These are phyloP conservation scores for Agaricus sinodeliciosus DNA, from an alignment of 768 basidiomycete species.

Conservation along the genomic window DNA sequence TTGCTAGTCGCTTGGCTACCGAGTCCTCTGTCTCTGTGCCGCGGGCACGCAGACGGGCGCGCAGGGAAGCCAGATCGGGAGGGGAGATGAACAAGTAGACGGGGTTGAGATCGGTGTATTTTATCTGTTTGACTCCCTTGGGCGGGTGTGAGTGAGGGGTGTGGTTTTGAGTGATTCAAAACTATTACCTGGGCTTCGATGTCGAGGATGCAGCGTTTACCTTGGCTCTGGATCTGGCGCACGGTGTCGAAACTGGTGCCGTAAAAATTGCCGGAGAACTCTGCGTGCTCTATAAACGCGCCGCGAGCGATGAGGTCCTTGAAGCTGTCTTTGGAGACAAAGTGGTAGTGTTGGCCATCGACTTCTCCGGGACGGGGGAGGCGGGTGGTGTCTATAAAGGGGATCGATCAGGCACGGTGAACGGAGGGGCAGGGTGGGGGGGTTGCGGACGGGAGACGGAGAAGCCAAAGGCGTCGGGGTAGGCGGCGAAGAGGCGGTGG, in stretches of 20 bases:
- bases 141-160: constrained; percentile 14
- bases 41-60: constrained; percentile 63
- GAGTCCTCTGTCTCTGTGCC: constrained; percentile 80
- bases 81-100: constrained; percentile 92
- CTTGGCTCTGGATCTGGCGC: constrained; percentile 54
- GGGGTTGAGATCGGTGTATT: constrained; percentile 72
- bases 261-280: constrained; percentile 90
- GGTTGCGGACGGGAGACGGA: constrained; percentile 75
- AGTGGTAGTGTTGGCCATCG: constrained; percentile 84
- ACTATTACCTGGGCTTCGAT: constrained; percentile 86
- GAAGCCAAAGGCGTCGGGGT: constrained; percentile 86
- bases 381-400: constrained; percentile 77
- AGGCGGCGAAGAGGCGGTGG: constrained; percentile 69
- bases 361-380: constrained; percentile 74
- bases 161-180: neutral
- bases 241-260: constrained; percentile 87
- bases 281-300: constrained; percentile 91
- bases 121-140: constrained; percentile 95
- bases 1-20: constrained; percentile 67
- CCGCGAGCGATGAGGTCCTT: constrained; percentile 55
- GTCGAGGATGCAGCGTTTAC: constrained; percentile 85
- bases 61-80: constrained; percentile 68
- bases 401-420: constrained; percentile 10
- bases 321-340: constrained; percentile 69
- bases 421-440: constrained; percentile 13